Base-by-base conservation (phyloP, 2,329 filamentous ascomycete species). In the Ophiostoma australiae region DNA sequence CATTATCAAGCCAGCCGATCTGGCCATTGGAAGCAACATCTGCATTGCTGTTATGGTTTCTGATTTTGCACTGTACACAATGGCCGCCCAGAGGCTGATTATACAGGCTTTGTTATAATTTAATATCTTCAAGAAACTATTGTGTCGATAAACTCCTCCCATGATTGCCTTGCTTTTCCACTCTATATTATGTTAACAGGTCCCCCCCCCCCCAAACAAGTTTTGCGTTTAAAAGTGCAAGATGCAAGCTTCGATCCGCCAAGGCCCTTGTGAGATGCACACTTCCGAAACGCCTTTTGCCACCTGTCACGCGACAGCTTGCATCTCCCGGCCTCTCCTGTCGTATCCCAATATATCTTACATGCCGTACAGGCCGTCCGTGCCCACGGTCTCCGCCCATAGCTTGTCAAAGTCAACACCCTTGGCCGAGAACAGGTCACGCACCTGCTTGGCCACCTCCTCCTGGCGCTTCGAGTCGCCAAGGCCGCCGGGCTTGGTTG, bases 341-440 rank as follows among this genome's bases (percentile, higher is more conserved):
- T 35, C 48, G 13, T 7, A 48, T 8, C 20, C 1, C 44, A 6
- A 20, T 3, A 5, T 10, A 11, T 31, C 33, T 65, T 48, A 73
- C 75, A 79, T 77, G 27, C 78, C 78, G 7, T 75, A 73, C 5
- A 79, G 71, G 8, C 77, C 76, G 15, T 81, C 80, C 0, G 79
- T 77, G 3, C 83, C 83, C 0, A 85, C 83, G n/a, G 80, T 87
- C 39, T 92, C 89, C 74, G 86, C 86, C 86, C 92, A 92, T 70
- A 97, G 87, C 71, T 86, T 82, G 73, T 94, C 92, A 80, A 97
- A 97, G 77, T 97, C 86, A n/a, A 97, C 85, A 0, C 87, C 89
- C 68, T 94, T 86, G 65, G 85, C 84, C 73, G 89, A 84, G 78
- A 97, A 97, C 78, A 95, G 82, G 55, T 88, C 86, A 76, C 90